Conservation (phyloP, 2,329 filamentous ascomycete genomes). For the Trichoderma sp. region DNA sequence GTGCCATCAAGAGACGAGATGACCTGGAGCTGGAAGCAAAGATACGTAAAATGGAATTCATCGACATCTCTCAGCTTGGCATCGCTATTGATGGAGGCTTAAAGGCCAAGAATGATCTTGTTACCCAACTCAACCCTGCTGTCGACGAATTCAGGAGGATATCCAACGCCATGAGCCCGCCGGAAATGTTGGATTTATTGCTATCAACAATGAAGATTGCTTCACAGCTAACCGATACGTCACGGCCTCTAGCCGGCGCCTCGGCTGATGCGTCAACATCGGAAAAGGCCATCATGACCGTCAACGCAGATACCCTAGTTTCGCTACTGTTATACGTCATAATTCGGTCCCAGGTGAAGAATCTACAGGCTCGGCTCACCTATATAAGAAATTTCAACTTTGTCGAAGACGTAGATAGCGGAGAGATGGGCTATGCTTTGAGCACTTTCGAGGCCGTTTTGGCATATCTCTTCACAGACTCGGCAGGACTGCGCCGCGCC, state of each 20-base stretch:
- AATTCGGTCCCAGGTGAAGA: conserved; percentile 83
- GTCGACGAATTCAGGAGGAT: conserved; percentile 91
- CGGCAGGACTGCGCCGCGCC: conserved; percentile 77
- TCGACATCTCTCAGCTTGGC: conserved; percentile 93
- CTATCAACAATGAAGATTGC: conserved; percentile 82
- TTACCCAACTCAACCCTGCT: conserved; percentile 73
- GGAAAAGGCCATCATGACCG: conserved; percentile 62
- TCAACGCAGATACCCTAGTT: conserved; percentile 88
- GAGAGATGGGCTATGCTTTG: conserved; percentile 92
- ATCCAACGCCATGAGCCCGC: conserved; percentile 73
- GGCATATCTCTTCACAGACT: conserved; percentile 83
- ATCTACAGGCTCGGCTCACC: conserved; percentile 84
- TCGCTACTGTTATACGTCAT: conserved; percentile 90
- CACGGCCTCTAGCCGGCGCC: conserved; percentile 45
- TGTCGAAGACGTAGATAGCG: conserved; percentile 94
- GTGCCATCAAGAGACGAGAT: conserved; percentile 75
- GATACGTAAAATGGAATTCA: conserved; percentile 88
- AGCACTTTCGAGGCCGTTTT: conserved; percentile 96
- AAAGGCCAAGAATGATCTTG: conserved; percentile 79
- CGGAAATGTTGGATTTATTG: conserved; percentile 85
- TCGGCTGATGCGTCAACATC: conserved; percentile 39
- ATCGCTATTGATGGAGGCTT: conserved; percentile 81
- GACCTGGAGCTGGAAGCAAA: conserved; percentile 87
- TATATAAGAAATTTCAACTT: conserved; percentile 99
- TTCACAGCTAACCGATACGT: conserved; percentile 66